These are phyloP conservation scores for Discostella stelligeroides DNA, from an alignment of 108 stramenopile genomes.

Conservation along the genomic window DNA sequence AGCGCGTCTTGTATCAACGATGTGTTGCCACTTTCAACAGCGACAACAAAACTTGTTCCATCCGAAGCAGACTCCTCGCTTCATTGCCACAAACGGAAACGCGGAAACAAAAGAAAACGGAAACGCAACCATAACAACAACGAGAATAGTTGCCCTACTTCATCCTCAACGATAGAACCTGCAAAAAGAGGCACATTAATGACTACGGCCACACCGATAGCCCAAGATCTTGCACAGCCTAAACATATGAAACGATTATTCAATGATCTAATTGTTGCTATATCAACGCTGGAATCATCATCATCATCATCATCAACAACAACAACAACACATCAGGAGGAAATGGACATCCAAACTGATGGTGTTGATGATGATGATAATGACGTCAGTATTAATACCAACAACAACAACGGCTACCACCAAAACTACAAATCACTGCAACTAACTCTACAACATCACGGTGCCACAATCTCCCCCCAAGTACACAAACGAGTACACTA, in stretches of 20 bases:
- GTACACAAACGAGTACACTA: constrained; percentile 66
- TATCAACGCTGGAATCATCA: constrained; percentile 56
- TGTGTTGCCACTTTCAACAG: too few relatives aligned
- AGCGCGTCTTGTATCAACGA: background rate
- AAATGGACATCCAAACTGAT: constrained; percentile 4
- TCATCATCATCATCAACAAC: background rate
- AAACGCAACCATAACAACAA: background rate
- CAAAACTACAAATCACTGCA: constrained; percentile 41
- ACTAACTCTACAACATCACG: constrained; percentile 40
- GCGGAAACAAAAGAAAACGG: constrained; percentile 9
- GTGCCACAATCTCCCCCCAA: constrained; percentile 65
- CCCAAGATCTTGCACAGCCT: too few relatives aligned
- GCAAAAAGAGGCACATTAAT: background rate
- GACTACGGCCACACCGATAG: too few relatives aligned
- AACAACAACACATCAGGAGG: constrained; percentile 1
- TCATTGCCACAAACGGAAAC: background rate
- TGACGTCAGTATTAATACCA: background rate
- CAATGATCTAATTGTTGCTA: constrained; percentile 56
- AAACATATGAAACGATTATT: constrained; percentile 22
- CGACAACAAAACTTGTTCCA: background rate
- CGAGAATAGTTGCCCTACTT: too few relatives aligned
- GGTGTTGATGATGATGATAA: background rate
- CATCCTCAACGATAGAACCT: background rate
- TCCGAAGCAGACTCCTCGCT: background rate
- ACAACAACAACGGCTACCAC: constrained; percentile 8